Evolutionary conservation across 441 rosid genomes (phyloP), one percentile per base, ranked within the genome.

Genomic region (Adansonia gregorii): DNA sequence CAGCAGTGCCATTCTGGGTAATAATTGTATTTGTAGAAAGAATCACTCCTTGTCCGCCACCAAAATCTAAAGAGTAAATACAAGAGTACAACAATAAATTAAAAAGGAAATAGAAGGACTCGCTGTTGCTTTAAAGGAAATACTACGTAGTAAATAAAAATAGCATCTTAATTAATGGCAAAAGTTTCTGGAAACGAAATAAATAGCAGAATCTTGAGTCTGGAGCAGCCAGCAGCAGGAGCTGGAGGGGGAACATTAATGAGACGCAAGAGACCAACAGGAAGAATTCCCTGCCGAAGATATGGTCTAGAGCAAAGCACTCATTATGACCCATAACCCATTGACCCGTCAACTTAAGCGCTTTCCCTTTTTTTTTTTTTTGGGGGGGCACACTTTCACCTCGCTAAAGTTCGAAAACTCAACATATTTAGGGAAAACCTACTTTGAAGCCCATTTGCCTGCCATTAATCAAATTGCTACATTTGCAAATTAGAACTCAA

Each of bases 21-120:
- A 52, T 70, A 70, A 51, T 24, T 24, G 35, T 60, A 6, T 11
- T 14, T 70, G 19, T 14, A 51, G 60, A 70, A 22, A n/a, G 55
- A 51, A 67, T 67, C 52, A 67, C 71, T 52, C 45, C 17, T 70
- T 9, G 8, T 71, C 54, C 43, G 27, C 61, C n/a, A 52, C 48
- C 74, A 71, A 71, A 71, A 54, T 27, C 66, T 5, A 61, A 24
- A 24, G 63, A 52, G 35, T n/a, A 51, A 52, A 71, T 70, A 39
- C 74, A 71, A 39, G 31, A 12, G 12, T 59, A 8, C 64, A 59
- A 59, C 6, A 61, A 24, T 61, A 61, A 12, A 39, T 4, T 39
- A 39, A 39, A 31, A 31, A 61, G 41, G 66, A 12, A 71, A 54
- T 35, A 71, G 35, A 71, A 71, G 58, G 74, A 17, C 20, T 17